Conservation (phyloP, 257 asterid genomes). For the Ehretia macrophylla region DNA sequence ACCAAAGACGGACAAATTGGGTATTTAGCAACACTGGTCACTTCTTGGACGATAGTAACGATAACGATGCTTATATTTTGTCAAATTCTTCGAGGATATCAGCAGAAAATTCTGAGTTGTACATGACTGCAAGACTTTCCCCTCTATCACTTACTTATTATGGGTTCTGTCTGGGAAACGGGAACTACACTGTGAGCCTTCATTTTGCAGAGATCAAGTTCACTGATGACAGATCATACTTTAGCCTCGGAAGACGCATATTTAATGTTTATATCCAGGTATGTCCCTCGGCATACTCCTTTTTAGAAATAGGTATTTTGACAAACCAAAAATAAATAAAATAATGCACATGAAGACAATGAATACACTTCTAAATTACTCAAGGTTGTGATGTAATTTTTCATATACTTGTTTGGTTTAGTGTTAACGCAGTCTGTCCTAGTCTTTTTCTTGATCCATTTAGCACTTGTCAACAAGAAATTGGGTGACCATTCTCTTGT, state of each 20-base stretch:
- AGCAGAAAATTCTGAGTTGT: background rate
- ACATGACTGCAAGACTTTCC: background rate
- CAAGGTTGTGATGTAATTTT: too few relatives aligned
- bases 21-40: conserved; percentile 63
- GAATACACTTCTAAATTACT: too few relatives aligned
- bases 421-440: too few relatives aligned
- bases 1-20: conserved; percentile 35
- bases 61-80: conserved; percentile 15
- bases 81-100: background rate
- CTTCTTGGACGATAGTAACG: conserved; percentile 31
- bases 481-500: too few relatives aligned
- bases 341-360: background rate
- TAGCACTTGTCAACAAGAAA: too few relatives aligned
- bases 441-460: too few relatives aligned
- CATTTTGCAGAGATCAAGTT: conserved; percentile 78
- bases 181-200: conserved; percentile 54
- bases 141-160: background rate
- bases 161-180: conserved; percentile 7
- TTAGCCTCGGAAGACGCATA: conserved; percentile 68
- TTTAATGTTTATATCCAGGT: conserved; percentile 80
- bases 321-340: background rate
- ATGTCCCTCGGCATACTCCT: background rate
- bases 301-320: background rate
- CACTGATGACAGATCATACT: conserved; percentile 35
- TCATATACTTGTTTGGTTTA: too few relatives aligned